Evolutionary conservation across 768 basidiomycete genomes (phyloP), one percentile per base, ranked within the genome.

Genomic region (Lentinus brumalis): DNA sequence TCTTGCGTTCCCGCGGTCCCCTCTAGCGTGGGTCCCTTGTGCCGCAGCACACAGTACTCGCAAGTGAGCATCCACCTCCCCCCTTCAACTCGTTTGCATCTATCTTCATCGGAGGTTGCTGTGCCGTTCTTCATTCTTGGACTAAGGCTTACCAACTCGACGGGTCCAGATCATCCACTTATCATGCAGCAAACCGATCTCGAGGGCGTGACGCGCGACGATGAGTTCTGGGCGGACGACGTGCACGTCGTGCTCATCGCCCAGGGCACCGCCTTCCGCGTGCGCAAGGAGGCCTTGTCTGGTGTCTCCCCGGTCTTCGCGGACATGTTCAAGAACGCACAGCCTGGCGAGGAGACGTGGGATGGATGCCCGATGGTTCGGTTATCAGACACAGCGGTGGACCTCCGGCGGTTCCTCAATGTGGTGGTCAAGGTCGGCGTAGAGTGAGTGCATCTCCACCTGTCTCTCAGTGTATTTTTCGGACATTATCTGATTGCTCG

Each of bases 191-290:
- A 26, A 26, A 26, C 21, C 21, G 21, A 26, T 26, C 21, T 26
- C 21, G 21, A 26, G 21, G 21, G 21, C 21, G 21, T 26, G 2
- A 26, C 21, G 21, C 21, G 21, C 21, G 21, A 26, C 21, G 47
- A 49, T 49, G 18, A 49, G 47, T 16, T 61, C 67, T 91, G 87
- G 87, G 89, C 91, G 68, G 62, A 73, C 0, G 89, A 91, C 65
- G 89, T 89, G 9, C 90, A 87, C 66, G 74, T 89, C 47, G 75
- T 89, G 50, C 78, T 91, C 51, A 71, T 88, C 46, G 80, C 86
- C 2, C 41, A 56, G n/a, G 47, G 42, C 2, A 56, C 32, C 5
- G 57, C 46, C 2, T 64, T 67, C 53, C 57, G 56, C 12, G 63
- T 69, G 2, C 61, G 67, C 52, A 57, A 50, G 30, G 53, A 58